phyloP scores from a whole-genome alignment of 75 land plant genomes.

The Sequoia sempervirens region DNA sequence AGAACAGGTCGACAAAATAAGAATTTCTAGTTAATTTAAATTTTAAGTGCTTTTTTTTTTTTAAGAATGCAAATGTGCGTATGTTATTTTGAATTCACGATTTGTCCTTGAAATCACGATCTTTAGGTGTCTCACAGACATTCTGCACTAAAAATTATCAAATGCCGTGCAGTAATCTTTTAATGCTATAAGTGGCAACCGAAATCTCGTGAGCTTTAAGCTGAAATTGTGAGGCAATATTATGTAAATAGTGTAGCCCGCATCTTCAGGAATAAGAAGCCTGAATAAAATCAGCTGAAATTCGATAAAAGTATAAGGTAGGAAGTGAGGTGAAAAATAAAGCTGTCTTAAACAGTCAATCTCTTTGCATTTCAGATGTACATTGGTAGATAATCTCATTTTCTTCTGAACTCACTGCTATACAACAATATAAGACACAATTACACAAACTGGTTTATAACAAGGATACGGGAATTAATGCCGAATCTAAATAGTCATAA shows the following conservation, averaged over 20 bases:
- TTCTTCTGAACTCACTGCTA: too few relatives aligned
- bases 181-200: background rate
- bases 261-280: too few relatives aligned
- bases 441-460: too few relatives aligned
- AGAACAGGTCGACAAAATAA: slow-evolving; percentile 23
- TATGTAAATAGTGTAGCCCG: background rate
- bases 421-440: too few relatives aligned
- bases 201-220: background rate
- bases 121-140: background rate
- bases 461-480: too few relatives aligned
- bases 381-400: too few relatives aligned
- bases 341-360: background rate
- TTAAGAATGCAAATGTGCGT: background rate
- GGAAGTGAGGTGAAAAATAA: background rate
- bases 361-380: background rate
- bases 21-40: background rate
- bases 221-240: background rate
- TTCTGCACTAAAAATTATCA: background rate
- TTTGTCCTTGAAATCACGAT: background rate
- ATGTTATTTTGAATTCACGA: background rate
- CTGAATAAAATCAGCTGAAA: too few relatives aligned
- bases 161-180: background rate
- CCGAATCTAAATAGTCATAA: too few relatives aligned
- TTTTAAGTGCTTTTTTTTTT: background rate
- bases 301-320: background rate